Base-by-base conservation (phyloP, 441 rosid genomes). In the Erodium texanum region DNA sequence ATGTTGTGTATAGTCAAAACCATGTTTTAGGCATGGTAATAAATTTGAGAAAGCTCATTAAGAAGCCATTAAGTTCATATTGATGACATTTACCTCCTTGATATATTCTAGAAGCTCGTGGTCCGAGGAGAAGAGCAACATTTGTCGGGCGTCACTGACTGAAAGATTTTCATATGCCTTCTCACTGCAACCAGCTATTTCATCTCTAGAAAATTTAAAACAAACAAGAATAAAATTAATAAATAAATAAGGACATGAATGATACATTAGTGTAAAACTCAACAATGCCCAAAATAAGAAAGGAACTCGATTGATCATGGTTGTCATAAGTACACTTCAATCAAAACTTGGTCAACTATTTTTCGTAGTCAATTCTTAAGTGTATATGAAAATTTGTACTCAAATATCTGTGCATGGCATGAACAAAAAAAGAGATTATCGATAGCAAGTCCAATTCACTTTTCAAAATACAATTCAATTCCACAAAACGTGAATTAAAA, bases 151-250 rank as follows among this genome's bases (percentile, higher is more conserved):
- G 80, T 93, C 87, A 11, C 41, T 77, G n/a, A 88, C 38, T n/a
- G 96, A 89, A 71, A 93, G 87, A 79, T 77, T 86, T 78, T 91
- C 96, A 66, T 89, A 91, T 62, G 99, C 99, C 83, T 89, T 93
- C 89, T 93, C 99, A 62, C 93, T 93, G 85, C 99, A 93, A 73
- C 99, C 97, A 68, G 96, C 89, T 78, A 91, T 91, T 77, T 93
- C 99, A 73, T 93, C 97, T 78, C 97, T 93, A 74, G 24, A 74
- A 69, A 66, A 56, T 20, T 65, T 10, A 36, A 69, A 66, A 14
- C 19, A n/a, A 50, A 18, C 19, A 5, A 50, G 7, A 1, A 14
- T 41, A 32, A 66, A 1, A 14, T 41, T 24, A 66, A 66, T n/a
- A 50, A 50, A 16, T 50, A 50, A 50, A 50, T 16, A 50, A 50